Percentiles rank a stretch among this genome's conserved stretches.
phyloP scores from a whole-genome alignment of 805 yeast genomes.

The Candida sphagnicola region DNA sequence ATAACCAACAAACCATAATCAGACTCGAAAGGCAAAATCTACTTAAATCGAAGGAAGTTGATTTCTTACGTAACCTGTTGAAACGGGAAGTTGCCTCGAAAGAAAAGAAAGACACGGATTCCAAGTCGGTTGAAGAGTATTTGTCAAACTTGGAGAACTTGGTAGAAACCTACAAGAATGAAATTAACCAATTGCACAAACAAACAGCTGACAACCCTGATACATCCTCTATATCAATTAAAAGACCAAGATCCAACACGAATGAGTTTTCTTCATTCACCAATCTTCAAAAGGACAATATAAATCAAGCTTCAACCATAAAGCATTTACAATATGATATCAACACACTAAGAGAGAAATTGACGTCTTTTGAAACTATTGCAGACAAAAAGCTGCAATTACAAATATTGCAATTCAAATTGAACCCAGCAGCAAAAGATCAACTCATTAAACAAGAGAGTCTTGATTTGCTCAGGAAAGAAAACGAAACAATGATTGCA shows the following conservation, averaged over 20 bases:
- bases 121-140: conserved; percentile 31
- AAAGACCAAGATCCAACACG: conserved; percentile 18
- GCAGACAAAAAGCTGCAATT: conserved; percentile 19
- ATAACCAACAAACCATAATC: conserved; percentile 17
- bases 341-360: conserved; percentile 31
- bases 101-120: conserved; percentile 21
- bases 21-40: conserved; percentile 49
- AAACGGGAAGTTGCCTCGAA: conserved; percentile 23
- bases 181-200: conserved; percentile 8
- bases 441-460: conserved; percentile 56
- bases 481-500: conserved; percentile 53
- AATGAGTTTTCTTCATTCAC: neutral
- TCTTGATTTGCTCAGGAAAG: conserved; percentile 49
- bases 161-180: conserved; percentile 50
- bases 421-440: conserved; percentile 60
- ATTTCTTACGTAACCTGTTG: conserved; percentile 52
- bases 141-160: conserved; percentile 41
- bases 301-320: conserved; percentile 31
- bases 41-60: conserved; percentile 56
- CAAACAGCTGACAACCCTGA: conserved; percentile 8
- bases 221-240: conserved; percentile 11
- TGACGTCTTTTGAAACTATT: conserved; percentile 20
- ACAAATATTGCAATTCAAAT: conserved; percentile 57
- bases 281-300: conserved; percentile 30
- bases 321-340: conserved; percentile 34